These are phyloP conservation scores for Microdochium paspali DNA, from an alignment of 2,329 filamentous ascomycete species.

Conservation along the genomic window DNA sequence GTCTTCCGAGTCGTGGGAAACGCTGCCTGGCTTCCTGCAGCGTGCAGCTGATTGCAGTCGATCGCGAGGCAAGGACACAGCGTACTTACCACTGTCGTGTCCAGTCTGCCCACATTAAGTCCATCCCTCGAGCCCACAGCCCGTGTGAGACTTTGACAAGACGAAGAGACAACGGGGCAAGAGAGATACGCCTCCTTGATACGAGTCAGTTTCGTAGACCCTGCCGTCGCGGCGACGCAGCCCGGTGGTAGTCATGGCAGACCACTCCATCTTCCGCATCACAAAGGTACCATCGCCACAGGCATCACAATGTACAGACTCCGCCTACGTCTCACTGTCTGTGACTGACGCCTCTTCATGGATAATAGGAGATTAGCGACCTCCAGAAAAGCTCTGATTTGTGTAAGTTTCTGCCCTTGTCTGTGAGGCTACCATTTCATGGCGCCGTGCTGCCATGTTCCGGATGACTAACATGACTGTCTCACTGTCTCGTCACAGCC, in stretches of 20 bases:
- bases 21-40: too few species aligned
- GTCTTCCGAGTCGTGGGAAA: too few species aligned
- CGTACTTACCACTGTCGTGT: too few species aligned
- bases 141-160: too few species aligned
- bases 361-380: slow-evolving; percentile 68
- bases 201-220: background rate
- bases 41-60: too few species aligned
- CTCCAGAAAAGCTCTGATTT: slow-evolving; percentile 78
- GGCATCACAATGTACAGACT: background rate
- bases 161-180: too few species aligned
- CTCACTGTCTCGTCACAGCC: slow-evolving; percentile 35
- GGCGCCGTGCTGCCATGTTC: too few species aligned
- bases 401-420: slow-evolving; percentile 45
- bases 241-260: slow-evolving; percentile 47
- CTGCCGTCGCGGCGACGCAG: background rate
- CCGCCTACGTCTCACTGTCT: background rate
- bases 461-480: slow-evolving; percentile 1
- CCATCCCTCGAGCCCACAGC: too few species aligned
- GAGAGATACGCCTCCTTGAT: too few species aligned
- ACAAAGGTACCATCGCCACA: slow-evolving; percentile 51
- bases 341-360: slow-evolving; percentile 21
- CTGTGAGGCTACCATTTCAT: background rate
- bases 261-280: slow-evolving; percentile 83
- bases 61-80: too few species aligned
- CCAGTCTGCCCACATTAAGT: too few species aligned